Evolutionary conservation across 225 moss, liverwort and hornwort genomes (phyloP), one percentile per base, ranked within the genome.

Genomic region (Polytrichum commune): DNA sequence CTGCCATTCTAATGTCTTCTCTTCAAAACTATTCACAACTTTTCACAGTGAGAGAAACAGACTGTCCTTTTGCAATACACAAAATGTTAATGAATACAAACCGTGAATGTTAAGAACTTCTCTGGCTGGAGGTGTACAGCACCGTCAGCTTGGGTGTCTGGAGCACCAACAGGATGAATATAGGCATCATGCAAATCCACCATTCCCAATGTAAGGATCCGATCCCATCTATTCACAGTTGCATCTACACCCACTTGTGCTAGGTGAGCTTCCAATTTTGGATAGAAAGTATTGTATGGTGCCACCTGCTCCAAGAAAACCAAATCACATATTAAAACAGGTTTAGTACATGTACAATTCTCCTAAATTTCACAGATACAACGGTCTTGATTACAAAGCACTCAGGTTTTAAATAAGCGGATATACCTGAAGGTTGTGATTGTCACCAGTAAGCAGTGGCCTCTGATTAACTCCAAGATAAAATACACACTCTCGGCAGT

Each of bases 401-500:
- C 46, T 13, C 16, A 4, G 10, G 16, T 4, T 38, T 46, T 4
- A 46, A 46, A 46, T 46, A 0, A 5, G 27, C 19, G 53, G 5
- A n/a, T 27, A 24, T 79, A 89, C 89, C 89, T 89, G 89, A 24
- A 89, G 78, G 74, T 89, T 80, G 67, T 89, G 86, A 76, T 89
- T 89, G 75, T 89, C 89, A 24, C 89, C 89, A 71, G 79, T 66
- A 55, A 86, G 67, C 33, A 89, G 77, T 6, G 89, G 89, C 56
- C 86, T 77, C 63, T 86, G 83, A 79, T 89, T 89, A 66, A 89
- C 89, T 19, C 89, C 89, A 77, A 89, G 73, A 74, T 89, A 81
- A 75, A 89, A 89, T 69, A 82, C 64, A 75, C 89, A 89, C 73
- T 89, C 89, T 55, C 89, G 83, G 65, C 89, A 89, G 68, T 89